These are phyloP conservation scores for Combretum micranthum DNA, from an alignment of 345 rosid species.

Conservation along the genomic window DNA sequence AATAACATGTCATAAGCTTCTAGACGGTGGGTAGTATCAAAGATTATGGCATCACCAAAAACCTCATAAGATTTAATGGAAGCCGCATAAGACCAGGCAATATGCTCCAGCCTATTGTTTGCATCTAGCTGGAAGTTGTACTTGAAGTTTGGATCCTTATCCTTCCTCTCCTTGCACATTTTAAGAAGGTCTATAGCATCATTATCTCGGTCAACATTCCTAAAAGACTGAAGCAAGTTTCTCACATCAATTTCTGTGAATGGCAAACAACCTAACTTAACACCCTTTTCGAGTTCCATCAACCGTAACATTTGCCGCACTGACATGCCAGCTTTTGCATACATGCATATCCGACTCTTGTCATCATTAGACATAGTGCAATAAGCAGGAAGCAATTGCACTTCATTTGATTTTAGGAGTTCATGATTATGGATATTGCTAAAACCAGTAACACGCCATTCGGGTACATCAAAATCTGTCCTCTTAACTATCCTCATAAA, in stretches of 20 bases:
- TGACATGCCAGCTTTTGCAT: conserved; percentile 66
- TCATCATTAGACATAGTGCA: conserved; percentile 43
- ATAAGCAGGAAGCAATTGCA: conserved; percentile 37
- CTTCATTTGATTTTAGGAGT: conserved; percentile 36
- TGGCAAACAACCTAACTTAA: conserved; percentile 57
- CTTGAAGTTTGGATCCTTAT: conserved; percentile 36
- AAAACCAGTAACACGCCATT: conserved; percentile 57
- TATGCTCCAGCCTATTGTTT: conserved; percentile 43
- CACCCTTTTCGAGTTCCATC: conserved; percentile 66
- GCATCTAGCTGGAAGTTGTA: conserved; percentile 44
- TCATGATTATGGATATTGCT: conserved; percentile 55
- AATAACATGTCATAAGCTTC: conserved; percentile 53
- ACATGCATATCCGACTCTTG: conserved; percentile 55
- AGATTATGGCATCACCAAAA: conserved; percentile 46
- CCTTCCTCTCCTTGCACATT: conserved; percentile 54
- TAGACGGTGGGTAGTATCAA: conserved; percentile 49
- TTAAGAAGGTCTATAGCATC: conserved; percentile 47
- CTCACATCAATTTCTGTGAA: conserved; percentile 57
- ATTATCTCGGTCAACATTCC: conserved; percentile 40
- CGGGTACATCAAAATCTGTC: conserved; percentile 48
- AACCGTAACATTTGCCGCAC: conserved; percentile 59
- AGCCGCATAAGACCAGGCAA: conserved; percentile 55
- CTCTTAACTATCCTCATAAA: conserved; percentile 51
- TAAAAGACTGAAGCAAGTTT: conserved; percentile 47
- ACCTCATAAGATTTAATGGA: conserved; percentile 37